Evolutionary conservation across 805 yeast genomes (phyloP).

Genomic region (Lachancea fermentati): DNA sequence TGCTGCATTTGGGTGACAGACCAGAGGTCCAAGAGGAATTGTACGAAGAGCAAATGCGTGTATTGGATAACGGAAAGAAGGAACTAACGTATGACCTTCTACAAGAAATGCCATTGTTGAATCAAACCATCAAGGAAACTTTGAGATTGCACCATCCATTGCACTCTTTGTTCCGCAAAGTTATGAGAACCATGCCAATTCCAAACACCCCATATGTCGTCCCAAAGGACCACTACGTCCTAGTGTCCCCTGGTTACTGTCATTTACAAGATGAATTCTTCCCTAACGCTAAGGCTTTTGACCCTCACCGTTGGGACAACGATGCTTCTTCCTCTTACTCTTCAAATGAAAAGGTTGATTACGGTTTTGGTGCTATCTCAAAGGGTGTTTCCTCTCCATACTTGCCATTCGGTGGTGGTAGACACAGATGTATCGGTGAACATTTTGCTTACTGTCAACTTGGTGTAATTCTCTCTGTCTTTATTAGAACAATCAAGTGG

Average conservation of each 20-base stretch:
- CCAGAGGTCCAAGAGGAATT: constrained; percentile 82
- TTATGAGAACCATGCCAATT: constrained; percentile 66
- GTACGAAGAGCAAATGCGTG: constrained; percentile 63
- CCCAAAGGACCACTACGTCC: constrained; percentile 83
- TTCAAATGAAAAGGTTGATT: constrained; percentile 53
- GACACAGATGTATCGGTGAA: constrained; percentile 99
- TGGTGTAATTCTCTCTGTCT: constrained; percentile 74
- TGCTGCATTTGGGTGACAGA: constrained; percentile 82
- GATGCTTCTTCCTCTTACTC: constrained; percentile 33
- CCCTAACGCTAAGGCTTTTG: constrained; percentile 65
- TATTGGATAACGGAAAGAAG: constrained; percentile 48
- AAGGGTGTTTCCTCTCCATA: constrained; percentile 96
- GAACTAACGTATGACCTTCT: constrained; percentile 78
- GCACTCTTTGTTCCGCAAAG: constrained; percentile 94
- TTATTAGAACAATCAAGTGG: constrained; percentile 76
- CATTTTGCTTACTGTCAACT: constrained; percentile 94
- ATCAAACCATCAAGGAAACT: constrained; percentile 84
- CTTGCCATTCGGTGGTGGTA: constrained; percentile 98
- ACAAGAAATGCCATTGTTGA: constrained; percentile 74
- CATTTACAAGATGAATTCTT: constrained; percentile 71
- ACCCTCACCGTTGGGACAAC: constrained; percentile 84
- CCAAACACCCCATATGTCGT: constrained; percentile 77
- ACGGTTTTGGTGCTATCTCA: constrained; percentile 94
- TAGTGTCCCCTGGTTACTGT: constrained; percentile 92
- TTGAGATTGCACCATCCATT: constrained; percentile 94